A percentile compares a stretch with the other conserved stretches of the same genome.
Evolutionary conservation across 108 stramenopile genomes (phyloP).

Genomic region (Discostella pseudostelligera): DNA sequence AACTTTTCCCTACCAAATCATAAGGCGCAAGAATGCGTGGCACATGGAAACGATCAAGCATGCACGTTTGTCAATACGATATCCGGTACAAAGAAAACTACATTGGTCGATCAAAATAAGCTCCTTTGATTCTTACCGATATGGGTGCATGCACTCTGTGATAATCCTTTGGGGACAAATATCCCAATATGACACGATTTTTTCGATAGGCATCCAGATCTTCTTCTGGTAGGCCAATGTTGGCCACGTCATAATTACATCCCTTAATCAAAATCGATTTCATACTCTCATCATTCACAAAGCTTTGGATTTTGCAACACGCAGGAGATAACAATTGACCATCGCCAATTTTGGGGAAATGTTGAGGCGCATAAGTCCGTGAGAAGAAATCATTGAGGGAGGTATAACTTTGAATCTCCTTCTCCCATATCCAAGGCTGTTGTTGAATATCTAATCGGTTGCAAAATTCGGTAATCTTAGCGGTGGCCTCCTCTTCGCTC

Average conservation of each 20-base stretch:
- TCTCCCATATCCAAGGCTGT: slow-evolving; percentile 50
- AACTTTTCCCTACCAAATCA: slow-evolving; percentile 27
- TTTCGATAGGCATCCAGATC: slow-evolving; percentile 27
- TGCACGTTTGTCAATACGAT: too few relatives aligned
- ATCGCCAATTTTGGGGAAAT: slow-evolving; percentile 22
- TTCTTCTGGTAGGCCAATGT: slow-evolving; percentile 34
- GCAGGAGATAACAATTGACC: slow-evolving; percentile 37
- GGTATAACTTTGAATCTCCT: slow-evolving; percentile 10
- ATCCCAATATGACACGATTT: slow-evolving; percentile 38
- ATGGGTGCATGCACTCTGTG: slow-evolving; percentile 51
- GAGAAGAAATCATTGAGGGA: slow-evolving; percentile 55
- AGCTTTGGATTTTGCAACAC: slow-evolving; percentile 34
- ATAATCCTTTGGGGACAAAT: slow-evolving; percentile 47
- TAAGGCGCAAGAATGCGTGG: background rate
- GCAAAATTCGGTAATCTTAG: slow-evolving; percentile 37
- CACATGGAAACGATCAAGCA: too few relatives aligned
- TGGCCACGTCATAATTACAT: slow-evolving; percentile 35
- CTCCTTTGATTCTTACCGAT: background rate
- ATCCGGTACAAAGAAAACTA: too few relatives aligned
- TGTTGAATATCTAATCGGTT: slow-evolving; percentile 27
- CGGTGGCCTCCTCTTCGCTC: slow-evolving; percentile 10
- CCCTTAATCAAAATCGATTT: slow-evolving; percentile 44
- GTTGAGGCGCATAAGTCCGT: slow-evolving; percentile 21
- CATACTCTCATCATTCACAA: slow-evolving; percentile 26
- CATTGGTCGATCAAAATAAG: background rate